Conservation (phyloP, 75 land plant genomes). For the Pseudotsuga menziesii region DNA sequence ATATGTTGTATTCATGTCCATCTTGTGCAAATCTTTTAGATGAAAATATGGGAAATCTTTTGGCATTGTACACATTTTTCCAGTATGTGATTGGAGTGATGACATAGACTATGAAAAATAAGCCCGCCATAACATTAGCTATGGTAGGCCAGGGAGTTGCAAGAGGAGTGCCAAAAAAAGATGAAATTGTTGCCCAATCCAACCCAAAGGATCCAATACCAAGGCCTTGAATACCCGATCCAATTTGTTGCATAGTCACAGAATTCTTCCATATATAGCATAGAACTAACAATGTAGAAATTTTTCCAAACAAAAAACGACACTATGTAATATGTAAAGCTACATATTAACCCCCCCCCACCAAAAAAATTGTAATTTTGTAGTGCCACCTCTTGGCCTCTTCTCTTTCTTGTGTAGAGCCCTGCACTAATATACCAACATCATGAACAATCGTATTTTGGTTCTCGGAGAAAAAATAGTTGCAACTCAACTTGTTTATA, state of each 20-base stretch:
- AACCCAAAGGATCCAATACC: conserved; percentile 51
- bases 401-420: conserved; percentile 53
- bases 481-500: too few species aligned
- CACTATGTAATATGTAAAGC: conserved; percentile 63
- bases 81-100: conserved; percentile 22
- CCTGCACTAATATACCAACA: conserved; percentile 10
- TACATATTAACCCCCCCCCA: conserved; percentile 31
- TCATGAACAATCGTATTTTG: too few species aligned
- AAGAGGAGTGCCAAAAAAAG: conserved; percentile 58
- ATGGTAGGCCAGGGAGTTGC: conserved; percentile 60
- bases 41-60: conserved; percentile 22
- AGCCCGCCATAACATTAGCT: conserved; percentile 53
- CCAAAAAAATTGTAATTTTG: conserved; percentile 66
- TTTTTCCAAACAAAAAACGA: conserved; percentile 55
- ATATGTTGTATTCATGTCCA: conserved; percentile 34
- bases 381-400: conserved; percentile 39
- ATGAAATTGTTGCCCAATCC: conserved; percentile 60
- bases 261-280: conserved; percentile 30
- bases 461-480: too few species aligned
- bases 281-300: conserved; percentile 30
- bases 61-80: conserved; percentile 17
- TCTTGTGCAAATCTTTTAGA: neutral
- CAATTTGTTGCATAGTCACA: conserved; percentile 30
- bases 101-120: conserved; percentile 46
- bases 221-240: conserved; percentile 28